Conservation (phyloP, 1,284 basidiomycete genomes). For the Limonomyces culmigenus region DNA sequence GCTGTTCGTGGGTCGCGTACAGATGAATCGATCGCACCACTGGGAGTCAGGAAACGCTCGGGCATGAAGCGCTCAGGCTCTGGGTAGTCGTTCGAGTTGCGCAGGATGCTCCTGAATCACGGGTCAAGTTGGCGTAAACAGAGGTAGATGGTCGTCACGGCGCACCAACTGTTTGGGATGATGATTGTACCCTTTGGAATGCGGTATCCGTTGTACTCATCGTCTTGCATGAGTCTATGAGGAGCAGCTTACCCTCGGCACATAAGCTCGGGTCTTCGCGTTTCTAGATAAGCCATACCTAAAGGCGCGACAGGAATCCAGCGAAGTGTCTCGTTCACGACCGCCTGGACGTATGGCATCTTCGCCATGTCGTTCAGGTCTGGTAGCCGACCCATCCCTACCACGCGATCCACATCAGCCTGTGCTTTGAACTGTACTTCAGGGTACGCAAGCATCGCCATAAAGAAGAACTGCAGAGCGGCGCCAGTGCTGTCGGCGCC, state of each 20-base stretch:
- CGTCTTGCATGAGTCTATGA: neutral
- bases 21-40: no score
- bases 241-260: neutral
- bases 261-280: no score
- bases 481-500: no score
- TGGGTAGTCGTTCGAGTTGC: no score
- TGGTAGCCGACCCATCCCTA: constrained; percentile 14
- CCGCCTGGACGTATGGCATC: constrained; percentile 12
- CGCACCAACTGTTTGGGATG: constrained; percentile 7
- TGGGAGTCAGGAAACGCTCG: no score
- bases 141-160: no score
- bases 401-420: constrained; percentile 13
- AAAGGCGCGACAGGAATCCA: constrained; percentile 3
- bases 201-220: constrained; percentile 4
- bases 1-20: no score
- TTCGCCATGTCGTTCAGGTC: constrained; percentile 12
- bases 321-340: constrained; percentile 14
- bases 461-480: constrained; percentile 7
- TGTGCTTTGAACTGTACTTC: constrained; percentile 14
- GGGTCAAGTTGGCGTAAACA: no score
- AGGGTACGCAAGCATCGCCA: constrained; percentile 12
- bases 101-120: no score
- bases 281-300: neutral
- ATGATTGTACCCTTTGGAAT: constrained; percentile 7
- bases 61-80: no score